Evolutionary conservation across 2,329 filamentous ascomycete species (phyloP).

Genomic region (Colletotrichum lini): DNA sequence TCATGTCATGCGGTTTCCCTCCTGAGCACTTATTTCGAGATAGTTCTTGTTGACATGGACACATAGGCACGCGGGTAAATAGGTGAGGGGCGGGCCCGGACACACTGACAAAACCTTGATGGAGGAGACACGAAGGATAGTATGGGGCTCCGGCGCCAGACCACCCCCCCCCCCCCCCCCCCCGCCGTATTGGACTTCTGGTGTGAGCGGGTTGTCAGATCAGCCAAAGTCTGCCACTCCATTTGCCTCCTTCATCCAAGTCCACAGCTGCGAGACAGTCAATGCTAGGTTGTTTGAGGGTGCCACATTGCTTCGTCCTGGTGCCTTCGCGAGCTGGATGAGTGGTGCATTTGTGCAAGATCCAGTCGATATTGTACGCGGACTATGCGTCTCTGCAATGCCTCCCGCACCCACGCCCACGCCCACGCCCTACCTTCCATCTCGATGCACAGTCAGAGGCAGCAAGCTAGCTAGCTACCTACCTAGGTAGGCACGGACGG

Average conservation of each 20-base stretch:
- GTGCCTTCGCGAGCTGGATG: not conserved
- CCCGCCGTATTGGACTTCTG: conserved; percentile 2
- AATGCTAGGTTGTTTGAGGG: conserved; percentile 2
- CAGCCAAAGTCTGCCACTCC: conserved; percentile 16
- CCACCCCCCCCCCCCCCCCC: not conserved
- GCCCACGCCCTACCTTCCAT: not conserved
- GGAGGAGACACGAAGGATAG: conserved; percentile 17
- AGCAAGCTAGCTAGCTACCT: not conserved
- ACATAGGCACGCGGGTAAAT: too few species aligned
- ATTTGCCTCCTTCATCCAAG: not conserved
- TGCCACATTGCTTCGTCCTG: not conserved
- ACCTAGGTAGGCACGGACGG: not conserved
- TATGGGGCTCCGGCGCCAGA: conserved; percentile 9
- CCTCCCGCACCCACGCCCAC: conserved; percentile 3
- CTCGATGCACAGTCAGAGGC: not conserved
- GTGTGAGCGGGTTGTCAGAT: conserved; percentile 42
- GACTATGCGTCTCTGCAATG: conserved; percentile 6
- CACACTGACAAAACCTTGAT: conserved; percentile 22
- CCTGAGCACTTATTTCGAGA: not conserved
- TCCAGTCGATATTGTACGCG: not conserved
- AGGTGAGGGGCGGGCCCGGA: not conserved
- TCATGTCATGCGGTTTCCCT: conserved; percentile 35
- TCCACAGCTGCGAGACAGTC: not conserved
- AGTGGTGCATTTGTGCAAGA: conserved; percentile 28
- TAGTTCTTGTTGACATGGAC: not conserved